Evolutionary conservation across 2,329 filamentous ascomycete species (phyloP).

Genomic region (Lecanicillium sp.): DNA sequence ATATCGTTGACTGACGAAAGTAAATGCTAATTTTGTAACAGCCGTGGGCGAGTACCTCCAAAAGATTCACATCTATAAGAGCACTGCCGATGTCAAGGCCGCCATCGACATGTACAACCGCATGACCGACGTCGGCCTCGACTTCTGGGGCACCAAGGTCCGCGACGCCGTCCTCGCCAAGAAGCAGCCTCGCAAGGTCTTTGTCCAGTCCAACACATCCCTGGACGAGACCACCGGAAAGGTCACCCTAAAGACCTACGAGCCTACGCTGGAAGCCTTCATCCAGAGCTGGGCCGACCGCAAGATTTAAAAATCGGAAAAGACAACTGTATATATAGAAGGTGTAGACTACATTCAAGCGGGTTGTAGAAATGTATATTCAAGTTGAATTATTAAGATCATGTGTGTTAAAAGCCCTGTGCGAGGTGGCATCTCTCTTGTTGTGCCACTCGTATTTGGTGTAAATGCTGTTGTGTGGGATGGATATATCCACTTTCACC

Average conservation of each 20-base stretch:
- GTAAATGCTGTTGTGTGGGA: conserved; percentile 4
- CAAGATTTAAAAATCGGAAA: conserved; percentile 31
- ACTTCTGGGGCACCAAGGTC: conserved; percentile 79
- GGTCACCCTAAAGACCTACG: conserved; percentile 79
- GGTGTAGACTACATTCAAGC: neutral
- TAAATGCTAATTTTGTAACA: conserved; percentile 24
- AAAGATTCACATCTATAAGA: conserved; percentile 89
- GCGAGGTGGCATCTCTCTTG: too few species aligned
- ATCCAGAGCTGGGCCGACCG: conserved; percentile 75
- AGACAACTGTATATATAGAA: neutral
- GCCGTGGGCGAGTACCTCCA: conserved; percentile 83
- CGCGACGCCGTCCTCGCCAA: conserved; percentile 68
- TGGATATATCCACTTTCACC: conserved; percentile 3
- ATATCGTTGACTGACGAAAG: neutral
- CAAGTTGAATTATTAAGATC: too few species aligned
- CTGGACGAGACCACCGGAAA: conserved; percentile 61
- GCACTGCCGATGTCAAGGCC: conserved; percentile 73
- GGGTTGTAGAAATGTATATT: neutral
- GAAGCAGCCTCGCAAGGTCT: conserved; percentile 82
- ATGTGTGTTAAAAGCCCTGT: too few species aligned
- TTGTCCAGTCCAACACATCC: conserved; percentile 88
- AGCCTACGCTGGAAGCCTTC: conserved; percentile 72
- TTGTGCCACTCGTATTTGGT: neutral
- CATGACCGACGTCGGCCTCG: conserved; percentile 74
- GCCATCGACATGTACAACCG: conserved; percentile 76